Evolutionary conservation across 2,329 filamentous ascomycete genomes (phyloP).

Genomic region (Sclerotiophoma versabilis): DNA sequence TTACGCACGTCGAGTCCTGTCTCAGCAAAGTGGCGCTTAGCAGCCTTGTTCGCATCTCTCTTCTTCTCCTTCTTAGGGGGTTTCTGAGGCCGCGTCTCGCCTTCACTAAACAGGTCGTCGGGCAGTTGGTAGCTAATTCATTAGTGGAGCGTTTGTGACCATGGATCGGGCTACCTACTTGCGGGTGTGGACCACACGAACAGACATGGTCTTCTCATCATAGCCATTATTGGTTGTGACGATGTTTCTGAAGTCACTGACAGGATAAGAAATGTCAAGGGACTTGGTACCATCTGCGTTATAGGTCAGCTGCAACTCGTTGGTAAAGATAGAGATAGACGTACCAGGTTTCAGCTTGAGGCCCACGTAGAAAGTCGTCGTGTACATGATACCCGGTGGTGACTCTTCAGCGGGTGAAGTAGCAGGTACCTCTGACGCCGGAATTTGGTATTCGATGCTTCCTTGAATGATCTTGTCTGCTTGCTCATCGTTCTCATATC

Average conservation of each 20-base stretch:
- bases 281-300: conserved; percentile 67
- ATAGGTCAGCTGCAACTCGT: conserved; percentile 9
- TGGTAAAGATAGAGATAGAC: conserved; percentile 35
- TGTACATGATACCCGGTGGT: conserved; percentile 69
- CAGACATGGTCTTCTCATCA: conserved; percentile 74
- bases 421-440: conserved; percentile 55
- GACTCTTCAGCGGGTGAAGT: conserved; percentile 48
- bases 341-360: conserved; percentile 78
- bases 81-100: conserved; percentile 65
- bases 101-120: conserved; percentile 83
- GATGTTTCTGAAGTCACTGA: conserved; percentile 84
- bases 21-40: conserved; percentile 54
- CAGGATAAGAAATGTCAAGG: conserved; percentile 80
- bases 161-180: conserved; percentile 67
- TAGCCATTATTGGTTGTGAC: conserved; percentile 80
- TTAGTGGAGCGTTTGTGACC: conserved; percentile 18
- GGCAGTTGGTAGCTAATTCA: conserved; percentile 78
- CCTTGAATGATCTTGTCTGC: conserved; percentile 69
- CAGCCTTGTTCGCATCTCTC: conserved; percentile 34
- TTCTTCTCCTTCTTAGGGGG: conserved; percentile 52
- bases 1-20: conserved; percentile 57
- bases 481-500: conserved; percentile 68
- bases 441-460: conserved; percentile 66
- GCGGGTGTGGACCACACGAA: conserved; percentile 83
- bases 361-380: conserved; percentile 93